These are phyloP conservation scores for Syncephalastrum sp. DNA, from an alignment of 371 early-diverging fungal species.

Conservation along the genomic window DNA sequence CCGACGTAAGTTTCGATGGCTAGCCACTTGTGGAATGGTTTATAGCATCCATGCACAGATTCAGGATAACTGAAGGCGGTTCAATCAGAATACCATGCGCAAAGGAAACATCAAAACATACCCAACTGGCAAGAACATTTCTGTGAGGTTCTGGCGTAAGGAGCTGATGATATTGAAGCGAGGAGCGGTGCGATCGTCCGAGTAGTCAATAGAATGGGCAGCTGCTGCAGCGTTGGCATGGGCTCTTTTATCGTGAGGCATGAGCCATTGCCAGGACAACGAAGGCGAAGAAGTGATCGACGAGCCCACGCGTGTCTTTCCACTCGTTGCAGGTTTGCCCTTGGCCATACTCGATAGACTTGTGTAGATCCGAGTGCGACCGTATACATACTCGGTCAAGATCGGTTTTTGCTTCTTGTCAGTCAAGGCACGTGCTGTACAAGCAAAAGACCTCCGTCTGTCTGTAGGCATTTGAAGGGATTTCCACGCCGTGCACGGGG, in stretches of 20 bases:
- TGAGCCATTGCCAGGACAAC: slow-evolving; percentile 52
- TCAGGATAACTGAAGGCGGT: slow-evolving; percentile 41
- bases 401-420: slow-evolving; percentile 18
- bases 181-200: slow-evolving; percentile 2
- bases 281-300: slow-evolving; percentile 38
- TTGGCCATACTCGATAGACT: slow-evolving; percentile 47
- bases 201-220: slow-evolving; percentile 13
- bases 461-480: too few species aligned
- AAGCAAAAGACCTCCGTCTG: too few species aligned
- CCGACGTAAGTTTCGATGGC: slow-evolving; percentile 68
- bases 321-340: slow-evolving; percentile 38
- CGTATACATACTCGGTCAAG: slow-evolving; percentile 54
- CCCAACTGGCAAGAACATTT: slow-evolving; percentile 68
- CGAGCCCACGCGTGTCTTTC: slow-evolving; percentile 35
- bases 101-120: slow-evolving; percentile 16
- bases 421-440: too few species aligned
- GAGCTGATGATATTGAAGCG: slow-evolving; percentile 17
- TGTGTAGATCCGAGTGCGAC: slow-evolving; percentile 57
- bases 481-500: too few species aligned
- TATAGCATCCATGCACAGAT: slow-evolving; percentile 55
- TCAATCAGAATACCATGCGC: slow-evolving; percentile 3
- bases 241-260: slow-evolving; percentile 15
- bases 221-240: slow-evolving; percentile 10
- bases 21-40: slow-evolving; percentile 61
- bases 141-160: slow-evolving; percentile 47